Evolutionary conservation across 129 eudicot species (phyloP), one percentile per base, ranked within the genome.

Genomic region (Cynara cardunculus): DNA sequence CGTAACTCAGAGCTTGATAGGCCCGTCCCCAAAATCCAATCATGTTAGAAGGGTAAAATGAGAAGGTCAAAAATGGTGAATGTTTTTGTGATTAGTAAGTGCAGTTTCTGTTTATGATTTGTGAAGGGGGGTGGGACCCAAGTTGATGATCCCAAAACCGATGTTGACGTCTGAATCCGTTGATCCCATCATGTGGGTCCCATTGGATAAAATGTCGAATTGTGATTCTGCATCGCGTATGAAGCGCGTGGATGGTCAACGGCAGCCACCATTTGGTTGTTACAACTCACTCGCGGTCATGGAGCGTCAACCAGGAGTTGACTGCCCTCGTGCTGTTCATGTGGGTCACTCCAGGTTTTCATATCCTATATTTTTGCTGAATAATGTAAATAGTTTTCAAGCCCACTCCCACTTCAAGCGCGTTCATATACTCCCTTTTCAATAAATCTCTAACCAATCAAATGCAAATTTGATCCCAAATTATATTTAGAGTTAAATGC

Each of bases 81-180:
- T 41, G 3, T 9, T 9, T 41, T 11, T 7, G 13, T 9, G 13
- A 37, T 37, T 37, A 7, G 13, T 14, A 49, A 49, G 21, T 76
- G 35, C 13, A n/a, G 25, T 14, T 71, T 53, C 24, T 71, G 39
- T 26, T 19, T 34, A 37, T 61, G 76, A 26, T 30, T 69, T 75
- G 41, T 74, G 41, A 67, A 32, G 6, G 21, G 32, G 27, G 44
- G 86, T 75, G 80, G 90, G 88, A 25, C 88, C 90, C 66, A 53
- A 39, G 5, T 25, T 61, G 77, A 81, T 78, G 86, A 84, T 84
- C 89, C 90, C 66, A 5, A 82, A 86, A 74, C 32, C 84, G 86
- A 87, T 78, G 85, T 84, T 87, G 88, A 87, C 90, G 88, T 84
- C 80, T 87, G 88, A 87, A 78, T 81, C 90, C 80, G 75, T 81